phyloP scores from a whole-genome alignment of 371 early-diverging fungal genomes.

The Haplosporangium sp. region DNA sequence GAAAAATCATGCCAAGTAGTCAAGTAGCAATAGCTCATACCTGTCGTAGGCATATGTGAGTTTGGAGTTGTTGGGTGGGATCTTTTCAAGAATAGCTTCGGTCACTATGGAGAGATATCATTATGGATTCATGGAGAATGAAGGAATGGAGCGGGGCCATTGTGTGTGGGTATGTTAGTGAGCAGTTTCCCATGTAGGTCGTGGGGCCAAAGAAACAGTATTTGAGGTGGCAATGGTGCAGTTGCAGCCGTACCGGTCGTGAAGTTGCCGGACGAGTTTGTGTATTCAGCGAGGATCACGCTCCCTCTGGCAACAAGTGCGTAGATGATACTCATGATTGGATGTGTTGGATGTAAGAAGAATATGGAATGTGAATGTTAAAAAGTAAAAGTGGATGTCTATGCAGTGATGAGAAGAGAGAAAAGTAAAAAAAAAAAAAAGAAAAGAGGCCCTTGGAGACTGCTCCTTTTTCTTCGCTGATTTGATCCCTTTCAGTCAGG shows the following conservation, averaged over 20 bases:
- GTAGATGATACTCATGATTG: conserved; percentile 76
- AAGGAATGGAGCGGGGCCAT: no score
- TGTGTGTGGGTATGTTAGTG: no score
- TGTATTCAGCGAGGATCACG: conserved; percentile 81
- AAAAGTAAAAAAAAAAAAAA: not conserved
- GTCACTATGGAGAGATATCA: conserved; percentile 66
- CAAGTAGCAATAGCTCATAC: conserved; percentile 51
- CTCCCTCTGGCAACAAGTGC: conserved; percentile 80
- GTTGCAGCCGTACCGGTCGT: conserved; percentile 43
- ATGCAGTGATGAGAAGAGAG: not conserved
- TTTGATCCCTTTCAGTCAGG: not conserved
- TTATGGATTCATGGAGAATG: no score
- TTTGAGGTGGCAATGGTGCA: not conserved
- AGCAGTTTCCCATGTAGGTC: no score
- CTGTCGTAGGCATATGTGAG: conserved; percentile 92
- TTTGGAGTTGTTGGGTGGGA: conserved; percentile 90
- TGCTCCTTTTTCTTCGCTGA: not conserved
- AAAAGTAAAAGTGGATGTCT: not conserved
- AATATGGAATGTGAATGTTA: not conserved
- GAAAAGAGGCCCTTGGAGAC: no score
- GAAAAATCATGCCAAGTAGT: not conserved
- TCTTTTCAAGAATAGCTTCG: conserved; percentile 90
- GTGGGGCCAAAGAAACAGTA: not conserved
- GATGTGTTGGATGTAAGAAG: not conserved
- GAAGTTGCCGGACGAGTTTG: conserved; percentile 83